Evolutionary conservation across 148 eudicot genomes (phyloP).

Genomic region (Cornus florida): DNA sequence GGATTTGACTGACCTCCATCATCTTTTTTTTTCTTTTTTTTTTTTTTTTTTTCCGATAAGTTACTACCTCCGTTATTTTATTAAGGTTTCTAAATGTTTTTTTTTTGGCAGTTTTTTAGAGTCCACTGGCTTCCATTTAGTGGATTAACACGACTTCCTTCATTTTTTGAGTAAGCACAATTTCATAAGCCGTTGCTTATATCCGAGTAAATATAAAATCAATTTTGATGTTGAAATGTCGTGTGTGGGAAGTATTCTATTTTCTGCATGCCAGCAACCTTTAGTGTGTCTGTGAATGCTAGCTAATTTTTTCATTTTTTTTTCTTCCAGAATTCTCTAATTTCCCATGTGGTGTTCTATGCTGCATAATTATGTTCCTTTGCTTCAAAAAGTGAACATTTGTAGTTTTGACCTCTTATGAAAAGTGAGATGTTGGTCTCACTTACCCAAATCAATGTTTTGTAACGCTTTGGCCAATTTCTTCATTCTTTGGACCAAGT

Average conservation of each 20-base stretch:
- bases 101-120: constrained; percentile 73
- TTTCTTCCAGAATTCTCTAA: neutral
- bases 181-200: neutral
- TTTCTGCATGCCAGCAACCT: neutral
- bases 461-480: too few species aligned
- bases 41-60: too few species aligned
- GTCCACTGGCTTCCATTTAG: constrained; percentile 91
- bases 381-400: neutral
- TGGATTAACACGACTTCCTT: constrained; percentile 63
- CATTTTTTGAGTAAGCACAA: constrained; percentile 83
- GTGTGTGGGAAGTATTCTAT: neutral
- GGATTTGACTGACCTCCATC: constrained; percentile 4
- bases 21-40: too few species aligned
- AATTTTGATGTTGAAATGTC: neutral
- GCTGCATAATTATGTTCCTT: neutral
- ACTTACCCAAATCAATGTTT: neutral
- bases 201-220: neutral
- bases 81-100: constrained; percentile 2
- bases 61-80: too few species aligned
- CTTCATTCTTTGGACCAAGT: neutral
- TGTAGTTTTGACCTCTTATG: too few species aligned
- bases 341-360: neutral
- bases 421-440: neutral
- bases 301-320: neutral
- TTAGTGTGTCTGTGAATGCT: too few species aligned